phyloP scores from a whole-genome alignment of 2,329 filamentous ascomycete genomes.

The Xylaria sp. region DNA sequence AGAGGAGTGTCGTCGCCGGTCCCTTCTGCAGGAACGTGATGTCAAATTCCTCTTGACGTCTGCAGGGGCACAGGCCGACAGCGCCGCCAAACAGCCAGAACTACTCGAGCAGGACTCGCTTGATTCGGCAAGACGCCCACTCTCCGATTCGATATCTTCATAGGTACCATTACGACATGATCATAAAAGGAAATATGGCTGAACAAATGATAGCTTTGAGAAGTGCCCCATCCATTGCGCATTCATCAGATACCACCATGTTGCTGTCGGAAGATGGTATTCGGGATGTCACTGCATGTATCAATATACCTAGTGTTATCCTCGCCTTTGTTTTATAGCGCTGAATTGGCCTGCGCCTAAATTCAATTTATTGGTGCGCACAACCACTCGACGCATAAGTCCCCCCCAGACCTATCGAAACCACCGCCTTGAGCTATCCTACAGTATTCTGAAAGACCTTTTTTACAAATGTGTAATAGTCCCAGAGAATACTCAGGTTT shows the following conservation, averaged over 20 bases:
- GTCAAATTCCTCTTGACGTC: conserved; percentile 34
- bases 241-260: not conserved
- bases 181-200: conserved; percentile 6
- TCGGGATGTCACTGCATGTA: too few species aligned
- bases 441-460: not conserved
- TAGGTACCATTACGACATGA: not conserved
- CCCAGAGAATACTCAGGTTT: not conserved
- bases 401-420: too few species aligned
- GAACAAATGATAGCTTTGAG: not conserved
- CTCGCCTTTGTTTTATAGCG: too few species aligned
- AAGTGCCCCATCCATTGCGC: not conserved
- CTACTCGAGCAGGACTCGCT: too few species aligned
- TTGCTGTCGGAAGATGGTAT: too few species aligned
- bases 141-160: not conserved
- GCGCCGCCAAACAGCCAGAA: not conserved
- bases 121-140: not conserved
- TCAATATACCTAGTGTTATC: too few species aligned
- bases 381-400: too few species aligned
- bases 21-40: conserved; percentile 36
- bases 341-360: too few species aligned
- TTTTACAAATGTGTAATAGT: not conserved
- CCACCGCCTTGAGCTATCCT: too few species aligned
- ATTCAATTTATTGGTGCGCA: too few species aligned
- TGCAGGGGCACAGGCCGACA: not conserved
- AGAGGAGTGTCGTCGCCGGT: conserved; percentile 39